A percentile compares a stretch with the other conserved stretches of the same genome.
Evolutionary conservation across 2,329 filamentous ascomycete genomes (phyloP).

Genomic region (Neonectria punicea): DNA sequence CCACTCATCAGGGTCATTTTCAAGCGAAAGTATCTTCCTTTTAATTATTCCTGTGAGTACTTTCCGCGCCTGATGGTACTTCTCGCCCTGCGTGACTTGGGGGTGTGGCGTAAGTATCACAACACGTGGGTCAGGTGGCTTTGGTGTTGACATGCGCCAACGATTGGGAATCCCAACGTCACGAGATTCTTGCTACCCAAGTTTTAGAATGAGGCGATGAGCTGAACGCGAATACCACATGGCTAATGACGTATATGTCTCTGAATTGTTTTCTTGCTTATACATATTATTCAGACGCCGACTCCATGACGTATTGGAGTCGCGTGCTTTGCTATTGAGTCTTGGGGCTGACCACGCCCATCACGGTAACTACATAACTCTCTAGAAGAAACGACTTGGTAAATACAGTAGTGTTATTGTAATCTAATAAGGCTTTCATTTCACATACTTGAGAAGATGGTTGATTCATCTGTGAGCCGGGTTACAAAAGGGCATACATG

Average conservation of each 20-base stretch:
- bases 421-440: background rate
- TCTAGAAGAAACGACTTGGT: background rate
- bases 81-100: slow-evolving; percentile 35
- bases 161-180: slow-evolving; percentile 26
- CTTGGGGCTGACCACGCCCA: background rate
- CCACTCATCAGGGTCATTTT: slow-evolving; percentile 37
- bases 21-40: slow-evolving; percentile 35
- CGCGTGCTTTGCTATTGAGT: slow-evolving; percentile 26
- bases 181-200: slow-evolving; percentile 28
- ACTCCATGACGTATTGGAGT: background rate
- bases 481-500: background rate
- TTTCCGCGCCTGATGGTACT: slow-evolving; percentile 40
- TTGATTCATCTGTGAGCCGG: background rate
- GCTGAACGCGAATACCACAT: slow-evolving; percentile 32
- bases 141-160: slow-evolving; percentile 39
- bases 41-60: slow-evolving; percentile 38
- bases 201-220: slow-evolving; percentile 15
- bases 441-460: background rate
- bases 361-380: background rate
- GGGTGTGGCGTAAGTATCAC: slow-evolving; percentile 35
- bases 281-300: slow-evolving; percentile 10
- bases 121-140: slow-evolving; percentile 41
- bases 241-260: slow-evolving; percentile 25
- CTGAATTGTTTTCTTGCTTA: slow-evolving; percentile 24
- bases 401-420: background rate